Base-by-base conservation (phyloP, 2,329 filamentous ascomycete species). In the Fusarium oligoseptatum region DNA sequence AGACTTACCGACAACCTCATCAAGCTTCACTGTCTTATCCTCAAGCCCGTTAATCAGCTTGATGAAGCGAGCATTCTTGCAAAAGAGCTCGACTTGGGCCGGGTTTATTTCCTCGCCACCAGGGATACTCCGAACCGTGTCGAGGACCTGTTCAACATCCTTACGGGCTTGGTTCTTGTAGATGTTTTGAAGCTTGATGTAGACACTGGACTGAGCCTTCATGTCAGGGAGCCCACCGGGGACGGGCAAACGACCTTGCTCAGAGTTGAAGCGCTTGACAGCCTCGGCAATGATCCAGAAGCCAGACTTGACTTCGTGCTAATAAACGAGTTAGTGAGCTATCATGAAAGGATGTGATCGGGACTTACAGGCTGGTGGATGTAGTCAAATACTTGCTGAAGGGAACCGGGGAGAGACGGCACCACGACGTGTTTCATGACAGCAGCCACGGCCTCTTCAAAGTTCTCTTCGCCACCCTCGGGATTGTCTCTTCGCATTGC, bases 401-500 rank as follows among this genome's bases (percentile, higher is more conserved):
- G 88, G 3, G 91, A 89, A 52, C 90, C 90, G 45, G 93, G 91
- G 22, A 97, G 82, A 29, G 89, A 89, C 55, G 92, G 91, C 20
- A 87, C 85, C 50, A 92, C 92, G 36, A 99, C 86, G n/a, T 93
- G 94, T 83, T 97, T 97, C 78, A 98, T 87, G 1, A 98, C 95
- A 6, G 95, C 95, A 15, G 91, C 92, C 55, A 92, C 91, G 5
- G 97, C 97, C 83, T 99, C 97, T 70, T 98, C 95, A 80, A 95
- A 99, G 82, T 99, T 99, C 85, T 99, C 97, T 81, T 99, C 97
- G 66, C 93, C 94, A 55, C 95, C 95, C 81, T 97, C 95, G 0
- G 94, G 83, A 67, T 91, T 97, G 76, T 92, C 86, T 60, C 86
- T 93, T 76, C 95, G 90, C 76, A 93, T 90, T 3, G 89, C 91